Base-by-base conservation (phyloP, 495 filamentous ascomycete genomes). In the Aspergillus sparsus region DNA sequence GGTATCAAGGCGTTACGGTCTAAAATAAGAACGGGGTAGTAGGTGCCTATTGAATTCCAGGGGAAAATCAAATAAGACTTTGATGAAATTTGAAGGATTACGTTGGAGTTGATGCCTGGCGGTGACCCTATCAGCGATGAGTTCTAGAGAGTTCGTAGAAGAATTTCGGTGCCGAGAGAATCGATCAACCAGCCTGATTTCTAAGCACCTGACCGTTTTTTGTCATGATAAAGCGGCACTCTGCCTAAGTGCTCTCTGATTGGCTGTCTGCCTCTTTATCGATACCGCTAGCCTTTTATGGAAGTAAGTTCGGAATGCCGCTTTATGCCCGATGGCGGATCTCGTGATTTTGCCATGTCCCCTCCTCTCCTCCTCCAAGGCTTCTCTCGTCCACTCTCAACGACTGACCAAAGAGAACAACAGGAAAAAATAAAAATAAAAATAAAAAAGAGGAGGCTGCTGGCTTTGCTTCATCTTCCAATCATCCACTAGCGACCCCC, bases 101-200 rank as follows among this genome's bases (percentile, higher is more conserved):
- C 35, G 53, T 27, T 56, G 39, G 41, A 9, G 8, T 16, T 33
- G 32, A 31, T 12, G 27, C 27, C 44, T 47, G 27, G 16, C 44
- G 16, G 44, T 41, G 37, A n/a, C 37, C 37, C 37, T 41, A 47
- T 47, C 44, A 47, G 44, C 44, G 8, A 10, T 15, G 9, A 10
- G 5, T 47, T 47, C 15, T 18, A 16, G 27, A 11, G 55, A 47
- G 44, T 58, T 33, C 47, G 56, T 58, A 50, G 56, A 58, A 58
- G 36, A 58, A 42, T 31, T 39, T 58, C 47, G 56, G 56, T 49
- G 56, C 13, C 27, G 39, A 54, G 4, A 62, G 59, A 65, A 65
- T 57, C 52, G 59, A 59, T 49, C 54, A 36, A 46, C 65, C 33
- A 49, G 53, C 53, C 62, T 62, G 65, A 67, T 67, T 67, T 67